These are phyloP conservation scores for Rhododendron molle DNA, from an alignment of 148 eudicot species.

Conservation along the genomic window DNA sequence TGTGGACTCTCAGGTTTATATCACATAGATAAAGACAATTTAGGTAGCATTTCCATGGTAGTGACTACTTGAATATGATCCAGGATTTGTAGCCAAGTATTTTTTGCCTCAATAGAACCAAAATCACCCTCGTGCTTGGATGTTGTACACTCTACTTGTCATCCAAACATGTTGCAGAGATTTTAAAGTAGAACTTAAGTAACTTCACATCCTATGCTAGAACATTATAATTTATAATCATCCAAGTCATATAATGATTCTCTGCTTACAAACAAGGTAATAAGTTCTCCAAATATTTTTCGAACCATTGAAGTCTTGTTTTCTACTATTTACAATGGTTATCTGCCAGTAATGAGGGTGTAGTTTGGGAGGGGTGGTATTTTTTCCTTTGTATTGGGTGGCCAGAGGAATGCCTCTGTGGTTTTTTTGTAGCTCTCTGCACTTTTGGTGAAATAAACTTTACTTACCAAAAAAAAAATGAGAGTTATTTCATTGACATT, in stretches of 20 bases:
- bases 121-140: not conserved
- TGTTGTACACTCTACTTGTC: not conserved
- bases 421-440: too few species aligned
- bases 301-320: not conserved
- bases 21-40: not conserved
- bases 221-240: not conserved
- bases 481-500: not conserved
- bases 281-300: not conserved
- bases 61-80: not conserved
- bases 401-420: too few species aligned
- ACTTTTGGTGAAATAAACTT: too few species aligned
- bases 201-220: not conserved
- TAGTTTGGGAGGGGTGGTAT: too few species aligned
- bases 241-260: not conserved
- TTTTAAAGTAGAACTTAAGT: not conserved
- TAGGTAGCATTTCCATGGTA: not conserved
- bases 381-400: too few species aligned
- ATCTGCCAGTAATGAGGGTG: not conserved
- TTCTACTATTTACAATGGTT: not conserved
- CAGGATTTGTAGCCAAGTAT: not conserved
- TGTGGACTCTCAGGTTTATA: not conserved
- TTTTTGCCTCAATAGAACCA: not conserved
- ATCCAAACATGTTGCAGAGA: not conserved
- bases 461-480: too few species aligned
- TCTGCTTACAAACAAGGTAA: not conserved